Evolutionary conservation across 2,329 filamentous ascomycete species (phyloP).

Genomic region (Alternaria metachromatica): DNA sequence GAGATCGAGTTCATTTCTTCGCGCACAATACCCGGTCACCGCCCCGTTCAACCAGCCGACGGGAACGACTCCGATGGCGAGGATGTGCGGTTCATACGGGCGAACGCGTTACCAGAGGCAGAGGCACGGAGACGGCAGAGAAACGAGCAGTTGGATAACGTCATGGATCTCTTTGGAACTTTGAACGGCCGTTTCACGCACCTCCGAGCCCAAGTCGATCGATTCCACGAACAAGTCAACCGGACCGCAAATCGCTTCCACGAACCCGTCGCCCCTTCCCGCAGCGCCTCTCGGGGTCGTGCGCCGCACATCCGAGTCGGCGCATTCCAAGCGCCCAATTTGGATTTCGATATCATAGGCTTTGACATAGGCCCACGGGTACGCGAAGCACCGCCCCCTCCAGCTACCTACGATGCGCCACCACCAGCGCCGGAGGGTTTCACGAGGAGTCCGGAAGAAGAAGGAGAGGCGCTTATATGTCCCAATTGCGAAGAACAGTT

Average conservation of each 20-base stretch:
- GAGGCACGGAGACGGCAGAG: conserved; percentile 21
- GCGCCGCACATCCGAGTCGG: conserved; percentile 28
- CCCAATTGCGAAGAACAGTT: conserved; percentile 87
- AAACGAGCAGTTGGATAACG: conserved; percentile 23
- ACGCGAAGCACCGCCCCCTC: conserved; percentile 27
- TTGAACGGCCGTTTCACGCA: conserved; percentile 26
- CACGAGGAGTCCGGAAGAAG: conserved; percentile 75
- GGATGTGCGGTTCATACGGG: conserved; percentile 40
- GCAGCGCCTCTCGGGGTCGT: conserved; percentile 14
- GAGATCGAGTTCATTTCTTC: conserved; percentile 59
- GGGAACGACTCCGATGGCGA: conserved; percentile 30
- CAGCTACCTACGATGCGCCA: conserved; percentile 67
- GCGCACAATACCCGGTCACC: conserved; percentile 31
- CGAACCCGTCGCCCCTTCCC: conserved; percentile 23
- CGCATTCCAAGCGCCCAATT: conserved; percentile 28
- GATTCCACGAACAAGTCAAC: conserved; percentile 25
- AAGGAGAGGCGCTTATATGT: conserved; percentile 77
- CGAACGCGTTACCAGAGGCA: conserved; percentile 29
- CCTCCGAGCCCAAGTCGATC: conserved; percentile 30
- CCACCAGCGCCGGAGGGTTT: conserved; percentile 76
- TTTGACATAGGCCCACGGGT: conserved; percentile 52
- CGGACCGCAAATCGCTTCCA: conserved; percentile 19
- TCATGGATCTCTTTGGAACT: conserved; percentile 27
- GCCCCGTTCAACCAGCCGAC: conserved; percentile 3
- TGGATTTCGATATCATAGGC: conserved; percentile 53